Evolutionary conservation across 2,329 filamentous ascomycete genomes (phyloP), one percentile per base, ranked within the genome.

Genomic region (Endothia cerciana): DNA sequence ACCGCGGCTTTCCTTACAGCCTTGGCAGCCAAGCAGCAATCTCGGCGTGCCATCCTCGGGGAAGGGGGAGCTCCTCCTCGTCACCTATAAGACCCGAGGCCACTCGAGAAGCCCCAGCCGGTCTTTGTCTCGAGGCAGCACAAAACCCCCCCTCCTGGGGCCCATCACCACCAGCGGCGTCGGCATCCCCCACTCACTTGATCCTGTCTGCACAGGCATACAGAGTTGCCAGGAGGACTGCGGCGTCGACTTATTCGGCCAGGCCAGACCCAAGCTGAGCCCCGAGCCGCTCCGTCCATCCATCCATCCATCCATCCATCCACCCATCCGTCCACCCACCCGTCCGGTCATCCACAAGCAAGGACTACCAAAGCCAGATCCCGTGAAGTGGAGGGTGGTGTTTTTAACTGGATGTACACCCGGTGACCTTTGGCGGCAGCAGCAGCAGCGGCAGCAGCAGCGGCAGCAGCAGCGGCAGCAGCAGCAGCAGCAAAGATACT

Each of bases 21-120:
- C 66, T 68, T 68, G 66, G 66, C 66, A 66, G 36, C 56, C 56
- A 57, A 62, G 64, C 33, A 63, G 56, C 41, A 49, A 60, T 66
- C 66, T 64, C 60, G 63, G 59, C 65, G 65, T 51, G 63, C 53
- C 55, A 61, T 58, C 62, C 60, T 51, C 33, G 22, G 38, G 40
- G 25, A 45, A 55, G 63, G 53, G 5, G 41, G 25, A 51, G 36
- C 43, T n/a, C 55, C 43, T 8, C 22, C 47, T 66, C 60, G 38
- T 53, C 45, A 51, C 51, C 55, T 63, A 63, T 55, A 66, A 60
- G 36, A n/a, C 41, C 30, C 30, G 28, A 22, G 7, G 22, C 28
- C 22, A 36, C 25, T n/a, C 17, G 15, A 8, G 25, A 36, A 17
- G 10, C 30, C 30, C 28, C 28, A 13, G 30, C 51, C 30, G 30